Percentiles rank a stretch among this genome's conserved stretches.
Conservation (phyloP, 257 asterid species). For the Marsdenia floribunda region DNA sequence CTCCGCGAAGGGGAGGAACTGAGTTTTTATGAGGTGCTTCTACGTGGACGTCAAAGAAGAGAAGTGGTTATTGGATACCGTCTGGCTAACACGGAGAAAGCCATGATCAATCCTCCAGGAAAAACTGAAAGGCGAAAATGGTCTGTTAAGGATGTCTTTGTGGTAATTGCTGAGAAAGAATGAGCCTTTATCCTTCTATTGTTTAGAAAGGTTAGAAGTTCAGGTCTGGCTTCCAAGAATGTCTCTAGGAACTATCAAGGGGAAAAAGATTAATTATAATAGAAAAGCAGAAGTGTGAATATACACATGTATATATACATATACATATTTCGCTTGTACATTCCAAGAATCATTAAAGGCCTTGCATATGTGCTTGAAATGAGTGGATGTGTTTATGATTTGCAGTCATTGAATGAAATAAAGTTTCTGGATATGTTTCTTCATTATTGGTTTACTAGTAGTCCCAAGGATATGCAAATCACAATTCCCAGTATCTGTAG, state of each 20-base stretch:
- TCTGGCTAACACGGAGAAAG: slow-evolving; percentile 52
- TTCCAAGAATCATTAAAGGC: not conserved
- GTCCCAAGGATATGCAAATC: too few relatives aligned
- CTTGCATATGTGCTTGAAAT: too few relatives aligned
- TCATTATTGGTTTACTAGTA: too few relatives aligned
- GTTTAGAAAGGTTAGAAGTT: not conserved
- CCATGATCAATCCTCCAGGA: slow-evolving; percentile 61
- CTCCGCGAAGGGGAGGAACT: slow-evolving; percentile 59
- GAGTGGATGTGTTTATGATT: too few relatives aligned
- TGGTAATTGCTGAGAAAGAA: slow-evolving; percentile 78
- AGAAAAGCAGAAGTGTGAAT: not conserved
- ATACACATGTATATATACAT: too few relatives aligned
- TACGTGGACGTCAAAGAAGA: slow-evolving; percentile 79
- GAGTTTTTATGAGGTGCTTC: slow-evolving; percentile 75
- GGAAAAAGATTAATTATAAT: not conserved
- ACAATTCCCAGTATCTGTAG: not conserved
- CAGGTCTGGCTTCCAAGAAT: not conserved
- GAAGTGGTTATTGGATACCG: slow-evolving; percentile 82
- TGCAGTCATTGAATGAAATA: too few relatives aligned
- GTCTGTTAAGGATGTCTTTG: slow-evolving; percentile 68
- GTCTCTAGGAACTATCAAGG: not conserved
- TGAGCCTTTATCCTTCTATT: slow-evolving; percentile 3
- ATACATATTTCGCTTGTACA: not conserved
- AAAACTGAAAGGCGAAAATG: slow-evolving; percentile 56
- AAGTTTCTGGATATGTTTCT: too few relatives aligned